Conservation (phyloP, 805 yeast genomes). For the Martiniozyma abietophila region DNA sequence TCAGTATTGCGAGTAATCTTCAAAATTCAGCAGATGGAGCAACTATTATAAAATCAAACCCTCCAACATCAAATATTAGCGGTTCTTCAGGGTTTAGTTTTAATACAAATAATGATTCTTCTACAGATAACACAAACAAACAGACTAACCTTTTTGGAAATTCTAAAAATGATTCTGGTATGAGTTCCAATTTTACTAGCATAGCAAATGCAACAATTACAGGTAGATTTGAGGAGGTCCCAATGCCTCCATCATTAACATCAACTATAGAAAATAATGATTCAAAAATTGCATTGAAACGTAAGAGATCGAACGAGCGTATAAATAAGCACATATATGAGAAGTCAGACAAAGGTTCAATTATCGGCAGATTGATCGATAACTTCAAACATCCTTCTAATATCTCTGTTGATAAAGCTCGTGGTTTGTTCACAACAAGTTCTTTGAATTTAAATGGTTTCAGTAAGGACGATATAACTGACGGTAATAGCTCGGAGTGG, state of each 20-base stretch:
- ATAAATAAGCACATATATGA: too few species aligned
- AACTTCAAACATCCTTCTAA: constrained; percentile 17
- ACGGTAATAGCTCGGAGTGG: constrained; percentile 12
- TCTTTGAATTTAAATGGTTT: background rate
- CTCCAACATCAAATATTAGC: constrained; percentile 1
- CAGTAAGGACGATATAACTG: background rate
- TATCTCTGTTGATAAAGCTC: constrained; percentile 19
- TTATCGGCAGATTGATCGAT: constrained; percentile 11
- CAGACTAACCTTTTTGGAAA: background rate
- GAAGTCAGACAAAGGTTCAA: constrained; percentile 2
- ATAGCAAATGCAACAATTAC: background rate
- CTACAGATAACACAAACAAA: background rate
- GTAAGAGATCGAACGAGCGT: constrained; percentile 17
- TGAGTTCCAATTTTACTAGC: too few species aligned
- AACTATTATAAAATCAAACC: too few species aligned
- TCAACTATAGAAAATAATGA: constrained; percentile 11
- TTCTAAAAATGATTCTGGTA: too few species aligned
- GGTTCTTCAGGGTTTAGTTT: constrained; percentile 1
- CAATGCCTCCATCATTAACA: constrained; percentile 26
- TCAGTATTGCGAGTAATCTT: too few species aligned
- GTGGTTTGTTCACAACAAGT: constrained; percentile 25
- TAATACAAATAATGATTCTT: background rate
- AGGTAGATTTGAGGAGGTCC: constrained; percentile 9
- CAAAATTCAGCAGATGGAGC: too few species aligned
- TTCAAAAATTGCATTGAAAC: constrained; percentile 11